Evolutionary conservation across 352 stramenopile species (phyloP), one percentile per base, ranked within the genome.

Genomic region (Globisporangium rhizosaccharum): DNA sequence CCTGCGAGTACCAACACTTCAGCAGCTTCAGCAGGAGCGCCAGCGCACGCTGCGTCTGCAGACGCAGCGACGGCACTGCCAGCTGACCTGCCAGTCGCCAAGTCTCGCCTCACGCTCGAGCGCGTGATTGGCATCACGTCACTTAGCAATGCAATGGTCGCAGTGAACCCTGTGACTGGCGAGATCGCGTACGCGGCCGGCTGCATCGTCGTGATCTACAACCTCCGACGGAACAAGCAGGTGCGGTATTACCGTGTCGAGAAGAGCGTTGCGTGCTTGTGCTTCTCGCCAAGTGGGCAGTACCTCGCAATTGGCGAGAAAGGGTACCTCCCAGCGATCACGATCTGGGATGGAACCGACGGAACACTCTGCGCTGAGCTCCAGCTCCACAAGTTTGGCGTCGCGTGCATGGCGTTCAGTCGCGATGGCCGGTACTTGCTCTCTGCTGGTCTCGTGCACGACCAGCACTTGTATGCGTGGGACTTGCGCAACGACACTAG

Each of bases 151-250:
- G 70, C 77, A 9, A 82, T 85, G 72, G 66, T 94, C 50, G 78
- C 76, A 3, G 82, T 94, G 26, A 92, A 91, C 57, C 75, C 75
- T 17, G 75, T 79, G 44, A 90, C 79, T 10, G 82, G 83, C 8
- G 85, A 96, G 67, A 75, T 94, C 60, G 88, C 87, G 53, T 96
- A 94, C 64, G 71, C 85, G 4, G 87, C 88, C 3, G 88, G 88
- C 9, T 93, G 85, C 61, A 91, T 96, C 46, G 88, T 96, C 51
- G 88, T 96, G n/a, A 78, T 96, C 48, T 96, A 95, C 79, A 94
- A 91, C 68, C 57, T 92, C 28, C 69, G 83, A 0, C 67, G 85
- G 41, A 88, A 94, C 67, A 94, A 92, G 46, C 88, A 96, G 47
- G 79, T 91, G 59, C 76, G 84, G 3, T 96, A 95, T 69, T 95